Conservation (phyloP, 2,329 filamentous ascomycete species). For the Botryotinia convoluta region DNA sequence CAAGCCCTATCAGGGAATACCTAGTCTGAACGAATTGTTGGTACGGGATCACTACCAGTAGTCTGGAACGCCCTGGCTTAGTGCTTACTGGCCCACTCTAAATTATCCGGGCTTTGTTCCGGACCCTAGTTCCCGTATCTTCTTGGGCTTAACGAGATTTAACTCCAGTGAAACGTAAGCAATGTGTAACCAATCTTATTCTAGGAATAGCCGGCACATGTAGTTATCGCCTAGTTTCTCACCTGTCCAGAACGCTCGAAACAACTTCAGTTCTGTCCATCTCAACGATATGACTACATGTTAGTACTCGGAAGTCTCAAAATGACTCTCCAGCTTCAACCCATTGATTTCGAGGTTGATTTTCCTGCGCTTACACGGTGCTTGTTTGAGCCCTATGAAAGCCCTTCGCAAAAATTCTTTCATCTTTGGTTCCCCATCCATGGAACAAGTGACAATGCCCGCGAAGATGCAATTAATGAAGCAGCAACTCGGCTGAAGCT, state of each 20-base stretch:
- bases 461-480: slow-evolving; percentile 20
- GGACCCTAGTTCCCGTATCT: neutral
- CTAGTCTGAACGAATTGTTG: neutral
- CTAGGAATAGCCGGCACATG: neutral
- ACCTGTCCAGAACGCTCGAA: neutral
- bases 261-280: neutral
- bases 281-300: neutral
- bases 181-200: neutral
- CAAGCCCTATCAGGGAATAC: neutral
- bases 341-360: slow-evolving; percentile 7
- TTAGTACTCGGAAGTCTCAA: neutral
- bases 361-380: slow-evolving; percentile 34
- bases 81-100: neutral
- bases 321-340: slow-evolving; percentile 12
- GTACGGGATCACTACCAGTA: neutral
- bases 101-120: neutral
- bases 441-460: slow-evolving; percentile 9
- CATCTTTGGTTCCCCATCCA: slow-evolving; percentile 18
- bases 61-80: neutral
- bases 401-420: slow-evolving; percentile 14
- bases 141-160: neutral
- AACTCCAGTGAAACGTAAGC: neutral
- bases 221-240: neutral
- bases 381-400: slow-evolving; percentile 19
- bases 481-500: slow-evolving; percentile 19